These are phyloP conservation scores for Penicillium psychrosexuale DNA, from an alignment of 2,329 filamentous ascomycete species.

Conservation along the genomic window DNA sequence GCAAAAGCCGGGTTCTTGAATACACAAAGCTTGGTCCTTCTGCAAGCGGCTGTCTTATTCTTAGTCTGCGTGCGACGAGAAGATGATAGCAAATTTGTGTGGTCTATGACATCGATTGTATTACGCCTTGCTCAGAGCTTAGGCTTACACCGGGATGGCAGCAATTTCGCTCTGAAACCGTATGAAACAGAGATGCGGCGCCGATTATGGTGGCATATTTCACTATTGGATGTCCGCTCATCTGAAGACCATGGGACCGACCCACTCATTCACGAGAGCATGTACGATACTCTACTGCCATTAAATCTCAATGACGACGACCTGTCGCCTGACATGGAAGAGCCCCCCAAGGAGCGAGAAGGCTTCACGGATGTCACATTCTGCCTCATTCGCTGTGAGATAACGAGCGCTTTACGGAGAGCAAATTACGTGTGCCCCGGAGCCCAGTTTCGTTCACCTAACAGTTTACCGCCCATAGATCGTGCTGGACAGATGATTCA, in stretches of 20 bases:
- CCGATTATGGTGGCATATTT: slow-evolving; percentile 52
- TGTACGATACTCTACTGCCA: slow-evolving; percentile 50
- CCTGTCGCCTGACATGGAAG: slow-evolving; percentile 48
- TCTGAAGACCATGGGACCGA: slow-evolving; percentile 52
- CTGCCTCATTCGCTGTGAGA: slow-evolving; percentile 53
- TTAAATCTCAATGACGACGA: slow-evolving; percentile 54
- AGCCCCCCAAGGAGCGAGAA: slow-evolving; percentile 48
- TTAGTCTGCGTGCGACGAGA: slow-evolving; percentile 50
- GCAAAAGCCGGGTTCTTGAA: slow-evolving; percentile 61
- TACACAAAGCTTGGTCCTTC: slow-evolving; percentile 59
- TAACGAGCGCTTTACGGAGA: slow-evolving; percentile 44
- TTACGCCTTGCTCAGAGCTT: slow-evolving; percentile 46
- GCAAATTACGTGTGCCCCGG: slow-evolving; percentile 39
- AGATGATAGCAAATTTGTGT: slow-evolving; percentile 43
- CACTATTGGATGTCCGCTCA: slow-evolving; percentile 47
- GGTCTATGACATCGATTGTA: slow-evolving; percentile 44
- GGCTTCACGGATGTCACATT: slow-evolving; percentile 56
- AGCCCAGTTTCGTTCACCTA: slow-evolving; percentile 16
- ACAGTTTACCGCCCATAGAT: slow-evolving; percentile 24
- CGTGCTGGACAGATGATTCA: slow-evolving; percentile 49
- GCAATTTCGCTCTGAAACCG: slow-evolving; percentile 45
- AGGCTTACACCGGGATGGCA: slow-evolving; percentile 53
- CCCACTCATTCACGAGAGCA: slow-evolving; percentile 42
- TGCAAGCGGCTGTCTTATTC: slow-evolving; percentile 63
- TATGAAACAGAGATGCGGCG: slow-evolving; percentile 54